Evolutionary conservation across 148 eudicot genomes (phyloP).

Genomic region (Heliamphora exappendiculata): DNA sequence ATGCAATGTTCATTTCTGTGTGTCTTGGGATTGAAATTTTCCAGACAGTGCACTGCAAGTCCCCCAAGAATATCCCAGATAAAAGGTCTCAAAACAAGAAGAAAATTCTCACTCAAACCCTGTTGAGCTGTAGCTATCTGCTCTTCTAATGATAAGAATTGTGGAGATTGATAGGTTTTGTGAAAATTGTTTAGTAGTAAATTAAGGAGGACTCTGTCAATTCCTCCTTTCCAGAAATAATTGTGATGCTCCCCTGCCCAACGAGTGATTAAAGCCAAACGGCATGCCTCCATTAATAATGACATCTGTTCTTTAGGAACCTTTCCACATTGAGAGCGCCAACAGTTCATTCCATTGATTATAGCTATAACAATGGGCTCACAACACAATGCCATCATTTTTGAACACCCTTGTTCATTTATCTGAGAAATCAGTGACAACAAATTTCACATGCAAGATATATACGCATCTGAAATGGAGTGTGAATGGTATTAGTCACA

Average conservation of each 20-base stretch:
- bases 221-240: slow-evolving; percentile 59
- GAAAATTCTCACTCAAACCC: slow-evolving; percentile 31
- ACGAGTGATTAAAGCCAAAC: slow-evolving; percentile 56
- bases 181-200: slow-evolving; percentile 36
- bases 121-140: slow-evolving; percentile 38
- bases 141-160: slow-evolving; percentile 35
- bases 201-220: slow-evolving; percentile 47
- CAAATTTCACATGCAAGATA: not conserved
- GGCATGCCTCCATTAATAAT: slow-evolving; percentile 56
- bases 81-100: slow-evolving; percentile 41
- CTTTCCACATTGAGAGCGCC: slow-evolving; percentile 28
- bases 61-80: slow-evolving; percentile 79
- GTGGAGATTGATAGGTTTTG: slow-evolving; percentile 19
- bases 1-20: slow-evolving; percentile 29
- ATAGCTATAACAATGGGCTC: slow-evolving; percentile 53
- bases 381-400: slow-evolving; percentile 41
- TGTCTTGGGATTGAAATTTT: slow-evolving; percentile 33
- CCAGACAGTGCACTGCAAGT: slow-evolving; percentile 61
- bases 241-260: slow-evolving; percentile 77
- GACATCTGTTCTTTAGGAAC: slow-evolving; percentile 33
- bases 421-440: slow-evolving; percentile 39
- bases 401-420: slow-evolving; percentile 40
- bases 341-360: slow-evolving; percentile 34
- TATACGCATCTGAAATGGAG: not conserved
- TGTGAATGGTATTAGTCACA: slow-evolving; percentile 1